These are phyloP conservation scores for Epichloe brachyelytri DNA, from an alignment of 2,329 filamentous ascomycete species.

Conservation along the genomic window DNA sequence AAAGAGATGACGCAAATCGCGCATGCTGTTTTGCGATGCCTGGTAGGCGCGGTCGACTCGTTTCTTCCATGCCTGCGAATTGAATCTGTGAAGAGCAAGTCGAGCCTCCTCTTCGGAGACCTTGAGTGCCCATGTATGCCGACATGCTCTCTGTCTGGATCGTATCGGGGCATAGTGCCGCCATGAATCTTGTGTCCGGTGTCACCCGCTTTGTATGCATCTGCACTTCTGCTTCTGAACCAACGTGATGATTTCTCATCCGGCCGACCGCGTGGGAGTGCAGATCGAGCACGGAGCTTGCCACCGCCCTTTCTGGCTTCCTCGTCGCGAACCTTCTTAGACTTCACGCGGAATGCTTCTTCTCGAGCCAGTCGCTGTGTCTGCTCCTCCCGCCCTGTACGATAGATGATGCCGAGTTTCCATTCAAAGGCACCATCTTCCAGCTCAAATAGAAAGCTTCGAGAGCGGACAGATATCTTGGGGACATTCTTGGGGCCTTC, in stretches of 20 bases:
- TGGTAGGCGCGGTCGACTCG: conserved; percentile 68
- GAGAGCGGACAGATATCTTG: conserved; percentile 69
- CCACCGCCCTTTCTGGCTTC: conserved; percentile 41
- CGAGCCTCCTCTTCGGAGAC: conserved; percentile 67
- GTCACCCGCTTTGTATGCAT: conserved; percentile 24
- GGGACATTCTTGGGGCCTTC: conserved; percentile 80
- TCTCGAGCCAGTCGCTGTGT: conserved; percentile 80
- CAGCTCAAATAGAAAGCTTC: conserved; percentile 76
- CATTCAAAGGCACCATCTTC: conserved; percentile 97
- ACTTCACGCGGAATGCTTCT: conserved; percentile 78
- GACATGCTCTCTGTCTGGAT: conserved; percentile 55
- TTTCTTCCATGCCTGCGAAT: conserved; percentile 83
- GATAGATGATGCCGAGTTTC: conserved; percentile 91
- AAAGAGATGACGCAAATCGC: conserved; percentile 65
- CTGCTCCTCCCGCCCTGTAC: conserved; percentile 78
- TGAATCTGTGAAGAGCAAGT: conserved; percentile 61
- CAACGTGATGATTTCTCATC: conserved; percentile 21
- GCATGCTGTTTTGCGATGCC: conserved; percentile 59
- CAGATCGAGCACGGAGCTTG: conserved; percentile 43
- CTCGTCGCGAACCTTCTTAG: conserved; percentile 69
- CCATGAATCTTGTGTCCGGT: conserved; percentile 18
- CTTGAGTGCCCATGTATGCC: conserved; percentile 57
- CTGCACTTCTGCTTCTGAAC: conserved; percentile 43
- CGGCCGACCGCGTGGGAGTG: conserved; percentile 24
- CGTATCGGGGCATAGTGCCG: conserved; percentile 51